Evolutionary conservation across 495 filamentous ascomycete genomes (phyloP).

Genomic region (Annulohypoxylon stygium): DNA sequence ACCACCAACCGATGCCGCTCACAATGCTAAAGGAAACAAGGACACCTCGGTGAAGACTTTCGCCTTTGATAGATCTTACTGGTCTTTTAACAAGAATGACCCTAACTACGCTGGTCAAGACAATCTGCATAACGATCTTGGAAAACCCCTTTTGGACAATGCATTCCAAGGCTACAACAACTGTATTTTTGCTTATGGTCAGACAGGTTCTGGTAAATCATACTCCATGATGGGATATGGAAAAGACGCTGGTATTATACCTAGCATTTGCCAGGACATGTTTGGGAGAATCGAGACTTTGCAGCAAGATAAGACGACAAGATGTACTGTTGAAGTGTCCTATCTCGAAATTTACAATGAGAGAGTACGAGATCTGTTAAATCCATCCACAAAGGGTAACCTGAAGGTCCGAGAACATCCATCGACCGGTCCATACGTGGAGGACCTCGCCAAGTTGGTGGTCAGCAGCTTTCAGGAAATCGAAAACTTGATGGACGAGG

Average conservation of each 20-base stretch:
- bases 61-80: constrained; percentile 97
- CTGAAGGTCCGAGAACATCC: constrained; percentile 98
- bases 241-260: constrained; percentile 95
- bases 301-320: constrained; percentile 81
- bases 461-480: constrained; percentile 97
- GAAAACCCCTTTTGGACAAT: constrained; percentile 93
- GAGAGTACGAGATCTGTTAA: constrained; percentile 93
- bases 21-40: constrained; percentile 73
- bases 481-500: constrained; percentile 98
- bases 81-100: constrained; percentile 91
- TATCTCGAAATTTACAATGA: constrained; percentile 99
- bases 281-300: constrained; percentile 84
- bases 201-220: constrained; percentile 98
- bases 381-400: constrained; percentile 96
- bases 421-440: constrained; percentile 96
- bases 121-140: constrained; percentile 87
- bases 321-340: constrained; percentile 96
- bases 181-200: constrained; percentile 99
- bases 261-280: constrained; percentile 98
- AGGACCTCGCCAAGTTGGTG: constrained; percentile 97
- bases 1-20: constrained; percentile 72
- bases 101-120: constrained; percentile 91
- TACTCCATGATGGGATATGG: constrained; percentile 99
- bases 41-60: constrained; percentile 86
- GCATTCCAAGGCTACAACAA: constrained; percentile 99